These are phyloP conservation scores for Fusarium avenaceum DNA, from an alignment of 2,329 filamentous ascomycete species.

Conservation along the genomic window DNA sequence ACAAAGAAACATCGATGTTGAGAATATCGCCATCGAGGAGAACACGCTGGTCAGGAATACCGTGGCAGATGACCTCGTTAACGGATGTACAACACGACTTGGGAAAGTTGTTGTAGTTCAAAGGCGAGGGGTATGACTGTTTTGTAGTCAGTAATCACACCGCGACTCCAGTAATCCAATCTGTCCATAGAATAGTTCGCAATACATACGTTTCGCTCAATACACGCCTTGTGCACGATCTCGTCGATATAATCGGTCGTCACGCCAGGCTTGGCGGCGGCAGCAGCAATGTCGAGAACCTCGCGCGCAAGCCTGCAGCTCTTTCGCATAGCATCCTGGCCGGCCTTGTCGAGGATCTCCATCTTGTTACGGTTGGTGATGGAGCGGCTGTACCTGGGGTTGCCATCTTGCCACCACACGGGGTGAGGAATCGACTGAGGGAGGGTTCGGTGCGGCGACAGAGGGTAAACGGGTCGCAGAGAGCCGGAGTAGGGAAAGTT, in stretches of 20 bases:
- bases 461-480: constrained; percentile 87
- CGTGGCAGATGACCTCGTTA: constrained; percentile 99
- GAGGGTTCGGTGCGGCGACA: constrained; percentile 78
- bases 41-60: constrained; percentile 91
- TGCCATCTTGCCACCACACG: constrained; percentile 89
- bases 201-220: constrained; percentile 85
- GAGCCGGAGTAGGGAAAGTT: constrained; percentile 85
- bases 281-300: constrained; percentile 91
- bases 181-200: neutral
- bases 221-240: constrained; percentile 92
- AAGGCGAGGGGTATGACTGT: constrained; percentile 91
- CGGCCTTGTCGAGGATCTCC: constrained; percentile 82
- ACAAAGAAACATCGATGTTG: constrained; percentile 96
- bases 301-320: constrained; percentile 89
- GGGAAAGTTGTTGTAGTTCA: constrained; percentile 96
- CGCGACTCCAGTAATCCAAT: neutral
- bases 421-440: constrained; percentile 86
- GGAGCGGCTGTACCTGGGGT: constrained; percentile 71
- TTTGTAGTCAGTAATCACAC: constrained; percentile 11
- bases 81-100: constrained; percentile 97
- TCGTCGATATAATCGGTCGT: constrained; percentile 97
- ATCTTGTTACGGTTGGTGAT: constrained; percentile 83
- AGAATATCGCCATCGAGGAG: constrained; percentile 94
- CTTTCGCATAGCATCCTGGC: constrained; percentile 91
- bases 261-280: constrained; percentile 87